Evolutionary conservation across 495 filamentous ascomycete genomes (phyloP).

Genomic region (Clohesyomyces aquaticus): DNA sequence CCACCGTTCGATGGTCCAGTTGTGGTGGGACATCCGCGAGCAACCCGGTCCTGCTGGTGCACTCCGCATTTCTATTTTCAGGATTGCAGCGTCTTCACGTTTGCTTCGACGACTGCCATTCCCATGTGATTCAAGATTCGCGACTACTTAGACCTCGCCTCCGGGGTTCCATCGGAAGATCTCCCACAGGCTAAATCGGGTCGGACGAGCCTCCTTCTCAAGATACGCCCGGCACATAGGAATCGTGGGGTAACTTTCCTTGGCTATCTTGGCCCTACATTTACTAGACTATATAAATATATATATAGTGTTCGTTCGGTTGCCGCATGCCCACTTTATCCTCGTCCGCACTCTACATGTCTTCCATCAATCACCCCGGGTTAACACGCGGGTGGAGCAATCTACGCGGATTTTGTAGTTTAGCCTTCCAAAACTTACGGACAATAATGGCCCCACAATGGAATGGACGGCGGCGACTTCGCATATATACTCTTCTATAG

Average conservation of each 20-base stretch:
- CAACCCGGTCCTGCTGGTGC: too few species aligned
- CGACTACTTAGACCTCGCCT: not conserved
- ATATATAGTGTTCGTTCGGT: slow-evolving; percentile 23
- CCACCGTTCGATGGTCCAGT: too few species aligned
- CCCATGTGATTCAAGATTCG: slow-evolving; percentile 3
- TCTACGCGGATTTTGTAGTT: not conserved
- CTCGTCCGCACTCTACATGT: not conserved
- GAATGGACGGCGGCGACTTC: not conserved
- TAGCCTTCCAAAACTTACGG: not conserved
- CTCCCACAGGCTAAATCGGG: slow-evolving; percentile 28
- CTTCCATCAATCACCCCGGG: slow-evolving; percentile 4
- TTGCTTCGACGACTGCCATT: not conserved
- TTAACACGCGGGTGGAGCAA: slow-evolving; percentile 1
- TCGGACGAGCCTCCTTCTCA: not conserved
- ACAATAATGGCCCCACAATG: slow-evolving; percentile 16
- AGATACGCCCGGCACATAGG: slow-evolving; percentile 27
- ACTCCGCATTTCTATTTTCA: not conserved
- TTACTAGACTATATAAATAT: slow-evolving; percentile 19
- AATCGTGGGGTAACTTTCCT: slow-evolving; percentile 27
- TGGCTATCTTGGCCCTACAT: slow-evolving; percentile 30
- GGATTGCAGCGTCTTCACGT: not conserved
- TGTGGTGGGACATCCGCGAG: too few species aligned
- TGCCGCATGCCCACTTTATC: slow-evolving; percentile 10
- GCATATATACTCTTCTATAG: not conserved
- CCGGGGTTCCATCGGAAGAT: not conserved